Evolutionary conservation across 768 basidiomycete species (phyloP).

Genomic region (Lentinula raphanica): DNA sequence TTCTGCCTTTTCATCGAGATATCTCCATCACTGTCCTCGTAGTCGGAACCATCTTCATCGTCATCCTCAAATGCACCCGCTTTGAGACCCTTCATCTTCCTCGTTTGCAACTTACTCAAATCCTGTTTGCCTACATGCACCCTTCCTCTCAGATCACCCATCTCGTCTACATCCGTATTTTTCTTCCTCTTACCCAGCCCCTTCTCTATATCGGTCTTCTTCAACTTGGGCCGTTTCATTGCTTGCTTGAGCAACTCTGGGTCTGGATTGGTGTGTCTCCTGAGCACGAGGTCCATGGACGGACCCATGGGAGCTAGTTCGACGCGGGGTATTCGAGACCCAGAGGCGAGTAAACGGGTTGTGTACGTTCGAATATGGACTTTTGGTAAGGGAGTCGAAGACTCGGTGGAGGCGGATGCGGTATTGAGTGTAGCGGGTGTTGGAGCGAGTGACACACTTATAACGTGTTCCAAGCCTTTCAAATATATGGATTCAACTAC

Average conservation of each 20-base stretch:
- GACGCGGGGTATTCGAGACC: conserved; percentile 76
- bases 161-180: conserved; percentile 95
- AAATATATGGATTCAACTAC: conserved; percentile 79
- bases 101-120: conserved; percentile 75
- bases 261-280: conserved; percentile 72
- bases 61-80: conserved; percentile 1
- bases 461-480: conserved; percentile 80
- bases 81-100: conserved; percentile 91
- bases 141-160: conserved; percentile 91
- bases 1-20: background rate
- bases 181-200: conserved; percentile 90
- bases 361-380: conserved; percentile 90
- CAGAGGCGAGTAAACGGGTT: conserved; percentile 50
- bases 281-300: conserved; percentile 73
- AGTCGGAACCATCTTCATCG: background rate
- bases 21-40: background rate
- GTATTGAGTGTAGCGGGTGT: conserved; percentile 50
- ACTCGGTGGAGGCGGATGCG: conserved; percentile 31
- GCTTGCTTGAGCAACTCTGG: conserved; percentile 77
- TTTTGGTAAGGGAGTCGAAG: conserved; percentile 55
- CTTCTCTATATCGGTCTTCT: conserved; percentile 81
- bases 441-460: conserved; percentile 73
- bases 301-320: conserved; percentile 90
- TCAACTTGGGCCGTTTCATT: conserved; percentile 79
- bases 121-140: conserved; percentile 91